Evolutionary conservation across 78 protist species (phyloP).

Genomic region (Dictyostelium brefeldianum): DNA sequence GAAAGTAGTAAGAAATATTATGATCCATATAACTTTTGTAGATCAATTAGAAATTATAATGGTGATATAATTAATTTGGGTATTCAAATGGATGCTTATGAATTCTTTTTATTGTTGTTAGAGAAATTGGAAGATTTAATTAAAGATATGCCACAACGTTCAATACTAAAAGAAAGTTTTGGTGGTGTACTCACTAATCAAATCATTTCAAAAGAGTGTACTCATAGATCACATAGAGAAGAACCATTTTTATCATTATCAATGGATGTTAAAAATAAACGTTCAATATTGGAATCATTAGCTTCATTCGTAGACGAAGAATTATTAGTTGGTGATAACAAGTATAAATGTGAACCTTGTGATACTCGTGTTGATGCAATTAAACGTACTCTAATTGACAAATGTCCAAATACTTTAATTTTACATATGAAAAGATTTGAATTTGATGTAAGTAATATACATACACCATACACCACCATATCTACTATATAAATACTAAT

Average conservation of each 20-base stretch:
- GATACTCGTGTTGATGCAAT: constrained; percentile 77
- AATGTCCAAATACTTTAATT: constrained; percentile 76
- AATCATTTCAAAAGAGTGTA: constrained; percentile 73
- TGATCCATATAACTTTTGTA: constrained; percentile 68
- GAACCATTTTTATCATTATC: constrained; percentile 87
- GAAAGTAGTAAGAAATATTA: constrained; percentile 71
- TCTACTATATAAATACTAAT: not conserved
- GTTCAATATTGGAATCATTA: constrained; percentile 85
- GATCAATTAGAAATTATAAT: constrained; percentile 74
- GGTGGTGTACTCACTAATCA: constrained; percentile 83
- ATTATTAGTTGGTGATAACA: constrained; percentile 94
- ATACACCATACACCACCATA: no score
- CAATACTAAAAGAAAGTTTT: constrained; percentile 37
- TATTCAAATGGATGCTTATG: constrained; percentile 92
- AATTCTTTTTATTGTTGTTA: constrained; percentile 90
- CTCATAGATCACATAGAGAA: constrained; percentile 84
- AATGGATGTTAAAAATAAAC: constrained; percentile 89
- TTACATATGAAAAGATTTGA: constrained; percentile 86
- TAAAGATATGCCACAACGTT: not conserved
- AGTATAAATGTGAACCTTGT: constrained; percentile 89
- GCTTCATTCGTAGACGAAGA: constrained; percentile 90
- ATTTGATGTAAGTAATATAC: constrained; percentile 54
- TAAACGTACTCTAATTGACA: constrained; percentile 73
- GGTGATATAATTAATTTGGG: constrained; percentile 81
- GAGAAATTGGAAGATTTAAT: constrained; percentile 89